Evolutionary conservation across 2,329 filamentous ascomycete genomes (phyloP).

Genomic region (Fusarium miscanthi): DNA sequence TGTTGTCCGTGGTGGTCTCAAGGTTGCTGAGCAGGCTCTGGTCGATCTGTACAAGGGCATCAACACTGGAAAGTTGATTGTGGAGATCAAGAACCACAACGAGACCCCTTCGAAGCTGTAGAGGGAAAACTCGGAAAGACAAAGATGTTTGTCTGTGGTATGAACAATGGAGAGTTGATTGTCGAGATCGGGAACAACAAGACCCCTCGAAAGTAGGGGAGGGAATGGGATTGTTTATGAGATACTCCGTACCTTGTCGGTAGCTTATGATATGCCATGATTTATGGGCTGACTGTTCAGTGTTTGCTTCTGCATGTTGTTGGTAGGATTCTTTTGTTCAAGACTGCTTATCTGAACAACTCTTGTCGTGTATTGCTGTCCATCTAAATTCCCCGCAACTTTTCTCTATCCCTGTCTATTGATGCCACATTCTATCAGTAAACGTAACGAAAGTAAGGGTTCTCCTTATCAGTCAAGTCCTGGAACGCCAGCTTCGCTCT

Average conservation of each 20-base stretch:
- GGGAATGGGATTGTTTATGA: constrained; percentile 7
- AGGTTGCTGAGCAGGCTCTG: constrained; percentile 71
- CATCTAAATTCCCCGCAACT: not conserved
- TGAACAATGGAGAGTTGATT: constrained; percentile 72
- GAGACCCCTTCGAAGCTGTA: constrained; percentile 48
- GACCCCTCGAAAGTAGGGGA: constrained; percentile 43
- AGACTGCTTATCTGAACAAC: not conserved
- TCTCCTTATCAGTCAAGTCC: constrained; percentile 76
- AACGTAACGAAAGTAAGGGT: constrained; percentile 73
- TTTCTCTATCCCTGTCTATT: not conserved
- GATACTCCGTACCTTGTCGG: constrained; percentile 17
- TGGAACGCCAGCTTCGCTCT: constrained; percentile 73
- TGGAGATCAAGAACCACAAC: constrained; percentile 48
- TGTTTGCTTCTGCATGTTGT: not conserved
- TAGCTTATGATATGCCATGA: constrained; percentile 36
- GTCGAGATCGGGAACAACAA: constrained; percentile 47
- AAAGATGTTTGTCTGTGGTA: constrained; percentile 53
- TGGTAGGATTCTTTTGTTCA: not conserved
- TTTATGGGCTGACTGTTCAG: not conserved
- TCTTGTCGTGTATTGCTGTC: not conserved
- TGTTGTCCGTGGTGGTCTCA: constrained; percentile 75
- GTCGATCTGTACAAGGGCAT: constrained; percentile 73
- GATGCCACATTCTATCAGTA: constrained; percentile 32
- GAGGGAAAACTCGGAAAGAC: not conserved
- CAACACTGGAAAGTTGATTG: constrained; percentile 72